A percentile compares a stretch with the other conserved stretches of the same genome.
phyloP scores from a whole-genome alignment of 2,329 filamentous ascomycete genomes.

The Hypomyces rosellus region DNA sequence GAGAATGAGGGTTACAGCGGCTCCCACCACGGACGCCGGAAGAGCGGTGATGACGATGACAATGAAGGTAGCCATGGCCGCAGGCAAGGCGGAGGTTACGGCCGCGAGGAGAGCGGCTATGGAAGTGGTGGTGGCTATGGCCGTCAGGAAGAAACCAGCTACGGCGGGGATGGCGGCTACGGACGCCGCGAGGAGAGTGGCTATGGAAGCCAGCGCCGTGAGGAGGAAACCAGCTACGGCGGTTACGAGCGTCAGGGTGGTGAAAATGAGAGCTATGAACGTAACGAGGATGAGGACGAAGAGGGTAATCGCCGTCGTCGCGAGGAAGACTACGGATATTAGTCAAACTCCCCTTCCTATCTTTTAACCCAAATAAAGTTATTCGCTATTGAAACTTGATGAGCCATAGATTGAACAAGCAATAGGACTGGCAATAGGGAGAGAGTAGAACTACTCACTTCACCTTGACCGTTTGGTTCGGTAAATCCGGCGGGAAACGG shows the following conservation, averaged over 20 bases:
- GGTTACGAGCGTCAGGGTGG: constrained; percentile 14
- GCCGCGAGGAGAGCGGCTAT: constrained; percentile 17
- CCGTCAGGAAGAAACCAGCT: constrained; percentile 17
- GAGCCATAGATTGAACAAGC: too few relatives aligned
- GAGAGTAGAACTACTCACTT: too few relatives aligned
- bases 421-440: too few relatives aligned
- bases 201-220: constrained; percentile 14
- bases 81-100: constrained; percentile 10
- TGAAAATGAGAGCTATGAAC: constrained; percentile 11
- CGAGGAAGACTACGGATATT: constrained; percentile 16
- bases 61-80: constrained; percentile 16
- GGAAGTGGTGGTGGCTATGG: constrained; percentile 17
- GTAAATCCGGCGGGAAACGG: too few relatives aligned
- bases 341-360: too few relatives aligned
- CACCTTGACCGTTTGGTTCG: too few relatives aligned
- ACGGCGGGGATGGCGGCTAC: constrained; percentile 21
- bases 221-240: constrained; percentile 17
- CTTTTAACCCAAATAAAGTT: too few relatives aligned
- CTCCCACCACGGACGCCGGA: too few relatives aligned
- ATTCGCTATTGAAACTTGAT: too few relatives aligned
- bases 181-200: constrained; percentile 11
- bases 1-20: constrained; percentile 16
- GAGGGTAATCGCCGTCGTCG: not conserved
- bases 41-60: constrained; percentile 17
- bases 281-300: constrained; percentile 7